Evolutionary conservation across 257 asterid species (phyloP), one percentile per base, ranked within the genome.

Genomic region (Orobanche coerulescens): DNA sequence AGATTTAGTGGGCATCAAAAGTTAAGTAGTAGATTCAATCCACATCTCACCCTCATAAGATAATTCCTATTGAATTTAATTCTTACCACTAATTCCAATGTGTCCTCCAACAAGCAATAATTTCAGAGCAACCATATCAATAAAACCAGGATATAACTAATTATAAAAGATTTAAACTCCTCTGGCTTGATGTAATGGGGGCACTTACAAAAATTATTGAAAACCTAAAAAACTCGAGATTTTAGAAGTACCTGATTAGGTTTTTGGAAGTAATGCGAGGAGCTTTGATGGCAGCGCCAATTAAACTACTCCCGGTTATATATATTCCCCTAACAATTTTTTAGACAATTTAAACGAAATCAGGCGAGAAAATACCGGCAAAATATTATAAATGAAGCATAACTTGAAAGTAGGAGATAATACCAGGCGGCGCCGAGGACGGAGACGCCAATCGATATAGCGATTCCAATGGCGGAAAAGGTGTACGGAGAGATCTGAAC

Each of bases 401-500:
- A 9, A 39, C 9, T 4, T 6, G 54, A 14, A 14, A 2, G 26
- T 18, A 47, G 25, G 53, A 23, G 52, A 19, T 40, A 14, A 20
- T 80, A 92, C 97, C 95, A 93, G 31, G 97, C 96, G 25, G 98
- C 97, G 34, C 98, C 98, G 73, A 93, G 97, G 43, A 93, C 98
- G 2, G 98, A 93, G 67, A 93, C 98, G 23, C 98, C 98, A 53
- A 93, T 89, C 6, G 98, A 82, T 52, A 92, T 62, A 31, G 98
- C 95, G 43, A 92, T 92, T 61, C 98, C 98, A 62, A 92, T 53
- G 74, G 98, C 90, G 65, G 97, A 61, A 77, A 88, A 93, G 31
- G 97, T 89, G 81, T 93, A 93, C 0, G 98, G 98, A 43, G 97
- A 89, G 82, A 93, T 86, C 75, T 69, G 87, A 62, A 89, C 80